Evolutionary conservation across 2,329 filamentous ascomycete species (phyloP), one percentile per base, ranked within the genome.

Genomic region (Cladorrhinum sp.): DNA sequence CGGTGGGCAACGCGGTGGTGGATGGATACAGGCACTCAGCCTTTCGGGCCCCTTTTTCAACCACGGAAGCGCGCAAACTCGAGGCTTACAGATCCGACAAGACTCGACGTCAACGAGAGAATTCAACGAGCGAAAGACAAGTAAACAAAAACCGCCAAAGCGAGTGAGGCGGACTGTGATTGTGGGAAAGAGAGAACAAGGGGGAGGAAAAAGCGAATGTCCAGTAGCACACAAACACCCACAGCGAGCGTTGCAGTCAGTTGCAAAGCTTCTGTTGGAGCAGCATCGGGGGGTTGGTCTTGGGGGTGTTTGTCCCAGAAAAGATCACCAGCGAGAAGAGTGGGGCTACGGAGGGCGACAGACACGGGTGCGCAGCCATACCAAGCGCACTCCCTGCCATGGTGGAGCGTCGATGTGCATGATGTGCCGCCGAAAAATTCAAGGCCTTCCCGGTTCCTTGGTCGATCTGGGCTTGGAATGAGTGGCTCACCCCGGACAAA

Each of bases 121-220:
- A 58, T 56, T 62, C 54, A 56, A 57, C 29, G 45, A 57, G 36
- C 23, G 53, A 51, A 55, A 48, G 24, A 32, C 51, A 29, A 41
- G 41, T 58, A 67, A 64, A 66, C 69, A 55, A 70, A 76, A 76
- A 71, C 76, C 78, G 79, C 79, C 80, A 79, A 76, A 86, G 79
- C 83, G 84, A 87, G 78, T 82, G 84, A 85, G 36, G 61, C 62
- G 65, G 62, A 22, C 57, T 53, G 23, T 22, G 50, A 38, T 18
- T 58, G 24, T 54, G 57, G 38, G 23, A 66, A 50, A 50, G 55
- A 64, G 38, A 59, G 48, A 45, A 57, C 50, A 49, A 50, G 48
- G 45, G 50, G 23, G 51, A 49, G 38, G 50, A 50, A 65, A 64
- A 56, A 55, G 51, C 59, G 56, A 62, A 49, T 48, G 50, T 59